A percentile compares a stretch with the other conserved stretches of the same genome.
Conservation (phyloP, 2,329 filamentous ascomycete species). For the Neurospora crassa region DNA sequence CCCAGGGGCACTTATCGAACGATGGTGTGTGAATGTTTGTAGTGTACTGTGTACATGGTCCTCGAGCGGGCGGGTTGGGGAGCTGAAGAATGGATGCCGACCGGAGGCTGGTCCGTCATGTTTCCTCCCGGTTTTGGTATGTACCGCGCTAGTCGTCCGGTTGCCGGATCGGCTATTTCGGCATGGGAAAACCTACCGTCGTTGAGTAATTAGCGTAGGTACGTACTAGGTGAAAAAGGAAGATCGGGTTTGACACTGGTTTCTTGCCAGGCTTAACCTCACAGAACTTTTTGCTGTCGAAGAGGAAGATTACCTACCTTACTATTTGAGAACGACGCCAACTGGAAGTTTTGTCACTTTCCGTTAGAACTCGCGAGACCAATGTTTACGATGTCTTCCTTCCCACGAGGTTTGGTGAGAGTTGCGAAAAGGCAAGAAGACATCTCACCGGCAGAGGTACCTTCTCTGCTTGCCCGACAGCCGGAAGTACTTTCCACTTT, state of each 20-base stretch:
- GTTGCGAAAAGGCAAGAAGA: background rate
- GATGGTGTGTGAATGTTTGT: background rate
- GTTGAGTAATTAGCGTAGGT: too few species aligned
- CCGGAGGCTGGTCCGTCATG: background rate
- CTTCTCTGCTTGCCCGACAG: background rate
- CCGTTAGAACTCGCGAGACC: too few species aligned
- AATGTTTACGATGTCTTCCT: background rate
- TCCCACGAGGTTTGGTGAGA: background rate
- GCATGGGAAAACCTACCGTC: background rate
- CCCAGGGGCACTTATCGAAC: background rate
- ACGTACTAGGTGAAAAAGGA: too few species aligned
- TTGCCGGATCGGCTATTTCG: background rate
- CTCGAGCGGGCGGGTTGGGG: background rate
- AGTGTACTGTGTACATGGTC: background rate
- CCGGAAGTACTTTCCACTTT: background rate
- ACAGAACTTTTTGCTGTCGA: background rate
- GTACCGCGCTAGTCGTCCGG: background rate
- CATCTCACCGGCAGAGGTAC: background rate
- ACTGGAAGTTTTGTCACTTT: background rate
- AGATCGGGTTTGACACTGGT: background rate
- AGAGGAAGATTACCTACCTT: fast-evolving
- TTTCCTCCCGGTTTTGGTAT: background rate
- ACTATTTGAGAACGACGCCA: background rate
- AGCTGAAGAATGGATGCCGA: background rate
- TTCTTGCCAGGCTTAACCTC: background rate